These are phyloP conservation scores for Saccharomyces hybrid DNA, from an alignment of 1,139 yeast genomes.

Conservation along the genomic window DNA sequence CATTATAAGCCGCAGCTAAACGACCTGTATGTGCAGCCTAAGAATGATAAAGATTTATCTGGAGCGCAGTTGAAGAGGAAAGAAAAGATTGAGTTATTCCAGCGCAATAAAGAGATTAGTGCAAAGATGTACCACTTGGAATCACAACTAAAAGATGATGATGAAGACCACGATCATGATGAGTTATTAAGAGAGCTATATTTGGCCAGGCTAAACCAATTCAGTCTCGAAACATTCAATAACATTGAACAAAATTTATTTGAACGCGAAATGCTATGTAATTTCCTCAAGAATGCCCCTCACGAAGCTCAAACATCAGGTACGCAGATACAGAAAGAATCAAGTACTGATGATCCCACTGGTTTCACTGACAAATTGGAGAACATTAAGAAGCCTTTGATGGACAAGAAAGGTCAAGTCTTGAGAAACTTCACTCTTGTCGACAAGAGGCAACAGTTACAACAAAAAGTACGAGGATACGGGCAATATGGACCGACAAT, in stretches of 20 bases:
- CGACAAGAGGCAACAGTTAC: constrained; percentile 48
- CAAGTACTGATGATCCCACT: constrained; percentile 22
- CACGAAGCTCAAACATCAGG: constrained; percentile 13
- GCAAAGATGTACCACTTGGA: constrained; percentile 38
- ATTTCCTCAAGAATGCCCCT: constrained; percentile 21
- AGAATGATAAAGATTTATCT: constrained; percentile 17
- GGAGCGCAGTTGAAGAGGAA: constrained; percentile 55
- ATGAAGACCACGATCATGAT: constrained; percentile 40
- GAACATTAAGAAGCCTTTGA: constrained; percentile 35
- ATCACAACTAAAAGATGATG: constrained; percentile 23
- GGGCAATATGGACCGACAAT: constrained; percentile 92
- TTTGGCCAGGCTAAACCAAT: constrained; percentile 46
- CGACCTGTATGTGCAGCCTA: constrained; percentile 29
- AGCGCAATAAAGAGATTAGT: constrained; percentile 48
- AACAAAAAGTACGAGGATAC: constrained; percentile 71
- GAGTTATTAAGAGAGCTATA: constrained; percentile 50
- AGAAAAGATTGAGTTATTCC: constrained; percentile 65
- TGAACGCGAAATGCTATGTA: constrained; percentile 24
- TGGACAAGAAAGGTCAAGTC: constrained; percentile 67
- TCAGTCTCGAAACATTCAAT: constrained; percentile 46
- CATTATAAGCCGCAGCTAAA: constrained; percentile 39
- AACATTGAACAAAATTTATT: constrained; percentile 29
- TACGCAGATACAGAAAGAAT: constrained; percentile 9
- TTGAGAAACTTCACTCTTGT: constrained; percentile 80
- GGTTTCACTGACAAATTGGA: constrained; percentile 54